Percentiles rank a stretch among this genome's conserved stretches.
These are phyloP conservation scores for Candida sanyiensis DNA, from an alignment of 805 yeast species.

Conservation along the genomic window DNA sequence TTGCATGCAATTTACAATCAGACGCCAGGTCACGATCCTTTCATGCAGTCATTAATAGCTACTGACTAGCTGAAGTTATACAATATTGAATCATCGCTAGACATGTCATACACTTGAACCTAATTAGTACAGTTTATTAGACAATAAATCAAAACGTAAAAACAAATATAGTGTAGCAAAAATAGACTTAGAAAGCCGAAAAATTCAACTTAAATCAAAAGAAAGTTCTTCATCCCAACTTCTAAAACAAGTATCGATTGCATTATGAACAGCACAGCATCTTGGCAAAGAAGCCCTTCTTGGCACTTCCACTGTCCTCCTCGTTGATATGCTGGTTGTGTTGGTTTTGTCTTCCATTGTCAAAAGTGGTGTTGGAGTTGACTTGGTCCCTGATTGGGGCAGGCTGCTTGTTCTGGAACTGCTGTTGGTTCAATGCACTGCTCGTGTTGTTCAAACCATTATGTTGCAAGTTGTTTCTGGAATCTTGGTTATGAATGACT, in stretches of 20 bases:
- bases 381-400: constrained; percentile 28
- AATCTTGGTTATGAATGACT: constrained; percentile 16
- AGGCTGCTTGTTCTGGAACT: constrained; percentile 27
- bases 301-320: constrained; percentile 15
- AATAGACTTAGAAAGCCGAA: background rate
- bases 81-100: no score
- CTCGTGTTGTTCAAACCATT: constrained; percentile 16
- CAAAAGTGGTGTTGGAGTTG: constrained; percentile 18
- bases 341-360: constrained; percentile 17
- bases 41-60: no score
- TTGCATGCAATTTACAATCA: no score
- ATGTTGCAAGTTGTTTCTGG: constrained; percentile 11
- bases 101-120: no score
- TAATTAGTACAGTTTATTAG: no score
- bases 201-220: background rate
- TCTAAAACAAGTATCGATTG: background rate
- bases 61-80: no score
- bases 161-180: no score
- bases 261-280: constrained; percentile 21
- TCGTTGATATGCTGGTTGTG: constrained; percentile 15
- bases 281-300: constrained; percentile 23
- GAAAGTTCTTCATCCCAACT: background rate
- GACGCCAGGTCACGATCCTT: no score
- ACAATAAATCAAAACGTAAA: no score
- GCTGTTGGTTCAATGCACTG: constrained; percentile 25